A percentile compares a stretch with the other conserved stretches of the same genome.
phyloP scores from a whole-genome alignment of 768 basidiomycete species.

The Lentinula raphanica region DNA sequence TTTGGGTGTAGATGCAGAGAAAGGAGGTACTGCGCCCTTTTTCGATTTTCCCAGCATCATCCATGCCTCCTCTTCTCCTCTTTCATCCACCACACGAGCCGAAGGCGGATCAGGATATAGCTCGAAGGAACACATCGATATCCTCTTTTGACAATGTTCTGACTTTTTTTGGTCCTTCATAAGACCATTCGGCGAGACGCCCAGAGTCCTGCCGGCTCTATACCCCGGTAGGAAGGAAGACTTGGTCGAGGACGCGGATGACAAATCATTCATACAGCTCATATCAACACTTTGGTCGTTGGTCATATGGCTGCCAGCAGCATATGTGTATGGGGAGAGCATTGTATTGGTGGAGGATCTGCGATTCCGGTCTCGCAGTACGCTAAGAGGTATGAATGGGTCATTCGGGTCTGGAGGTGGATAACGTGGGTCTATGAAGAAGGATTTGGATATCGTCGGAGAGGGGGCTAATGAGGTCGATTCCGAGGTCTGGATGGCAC shows the following conservation, averaged over 20 bases:
- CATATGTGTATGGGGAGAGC: conserved; percentile 8
- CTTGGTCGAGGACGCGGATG: neutral
- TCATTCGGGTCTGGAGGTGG: conserved; percentile 64
- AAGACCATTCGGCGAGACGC: neutral
- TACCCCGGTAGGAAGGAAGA: neutral
- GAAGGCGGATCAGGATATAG: conserved; percentile 2
- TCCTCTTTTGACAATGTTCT: neutral
- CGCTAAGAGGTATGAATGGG: conserved; percentile 66
- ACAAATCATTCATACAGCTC: no score
- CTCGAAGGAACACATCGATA: neutral
- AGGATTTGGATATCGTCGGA: neutral
- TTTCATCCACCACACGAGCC: neutral
- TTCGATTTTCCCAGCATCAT: neutral
- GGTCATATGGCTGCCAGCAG: conserved; percentile 5
- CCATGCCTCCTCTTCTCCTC: neutral
- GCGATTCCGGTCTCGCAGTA: conserved; percentile 48
- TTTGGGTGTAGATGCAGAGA: neutral
- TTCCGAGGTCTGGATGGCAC: neutral
- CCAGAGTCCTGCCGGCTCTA: conserved; percentile 19
- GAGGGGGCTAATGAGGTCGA: neutral
- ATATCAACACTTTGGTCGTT: neutral
- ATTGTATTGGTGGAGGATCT: neutral
- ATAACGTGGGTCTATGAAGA: conserved; percentile 32
- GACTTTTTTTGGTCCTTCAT: neutral
- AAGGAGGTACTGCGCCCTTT: neutral